Evolutionary conservation across 148 eudicot genomes (phyloP).

Genomic region (Camellia lanceoleosa): DNA sequence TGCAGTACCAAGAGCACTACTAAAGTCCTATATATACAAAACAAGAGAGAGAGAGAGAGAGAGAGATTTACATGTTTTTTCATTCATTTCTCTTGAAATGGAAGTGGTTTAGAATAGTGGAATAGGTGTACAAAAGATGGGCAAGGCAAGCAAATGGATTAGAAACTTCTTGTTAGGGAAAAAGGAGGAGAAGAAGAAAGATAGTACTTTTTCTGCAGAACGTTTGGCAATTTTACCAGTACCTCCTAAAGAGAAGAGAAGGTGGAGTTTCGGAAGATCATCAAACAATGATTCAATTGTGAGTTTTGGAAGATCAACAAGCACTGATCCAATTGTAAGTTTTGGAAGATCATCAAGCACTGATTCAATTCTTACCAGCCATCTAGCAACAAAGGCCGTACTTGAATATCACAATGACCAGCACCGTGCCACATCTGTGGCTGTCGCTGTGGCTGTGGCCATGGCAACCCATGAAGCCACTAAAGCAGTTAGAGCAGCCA

Average conservation of each 20-base stretch:
- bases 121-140: slow-evolving; percentile 20
- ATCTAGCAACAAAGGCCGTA: slow-evolving; percentile 12
- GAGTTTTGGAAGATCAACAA: too few species aligned
- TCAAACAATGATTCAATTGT: not conserved
- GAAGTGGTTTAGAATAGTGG: not conserved
- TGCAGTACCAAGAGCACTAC: not conserved
- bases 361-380: slow-evolving; percentile 18
- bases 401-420: slow-evolving; percentile 13
- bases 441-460: not conserved
- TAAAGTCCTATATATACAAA: not conserved
- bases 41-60: not conserved
- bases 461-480: not conserved
- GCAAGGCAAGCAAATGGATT: slow-evolving; percentile 49
- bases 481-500: not conserved
- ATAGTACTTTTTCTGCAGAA: not conserved
- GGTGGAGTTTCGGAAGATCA: slow-evolving; percentile 29
- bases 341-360: not conserved
- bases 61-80: not conserved
- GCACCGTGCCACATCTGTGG: not conserved
- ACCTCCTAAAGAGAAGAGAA: slow-evolving; percentile 28
- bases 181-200: slow-evolving; percentile 21
- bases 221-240: not conserved
- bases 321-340: not conserved
- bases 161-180: slow-evolving; percentile 34
- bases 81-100: not conserved